Evolutionary conservation across 2,329 filamentous ascomycete genomes (phyloP), one percentile per base, ranked within the genome.

Genomic region (Didymella segeticola): DNA sequence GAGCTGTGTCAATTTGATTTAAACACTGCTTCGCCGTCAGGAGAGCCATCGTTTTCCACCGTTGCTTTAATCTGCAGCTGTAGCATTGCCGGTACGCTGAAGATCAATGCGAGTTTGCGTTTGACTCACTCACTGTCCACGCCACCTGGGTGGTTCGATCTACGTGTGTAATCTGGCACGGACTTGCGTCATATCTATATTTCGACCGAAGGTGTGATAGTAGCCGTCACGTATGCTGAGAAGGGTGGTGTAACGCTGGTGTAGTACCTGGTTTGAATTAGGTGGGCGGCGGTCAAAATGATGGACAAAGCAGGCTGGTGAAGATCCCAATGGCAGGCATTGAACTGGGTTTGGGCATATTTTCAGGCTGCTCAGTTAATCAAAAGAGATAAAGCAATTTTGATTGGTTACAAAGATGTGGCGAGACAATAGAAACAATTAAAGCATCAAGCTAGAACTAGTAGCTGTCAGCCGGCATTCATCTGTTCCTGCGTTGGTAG

Each of bases 351-450:
- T 68, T 1, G n/a, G n/a, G 79, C 64, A 37, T 81, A 80, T 55
- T 81, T 78, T 78, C 79, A 82, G 15, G 70, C 73, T 6, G 77
- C 69, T n/a, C n/a, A n/a, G n/a, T 73, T 62, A 0, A 80, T 64
- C 1, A 80, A 64, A 19, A 70, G 60, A 2, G 56, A 62, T 0
- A 65, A 53, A 3, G 63, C 58, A 4, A 27, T 4, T 3, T 47
- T 47, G 31, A 8, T 58, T 47, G 14, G 17, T 34, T 9, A 34
- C 41, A 27, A 50, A 50, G 4, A 69, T 12, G 57, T 62, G 42
- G 63, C 45, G 67, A 3, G 67, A 54, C 31, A 66, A 54, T 25
- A 68, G 63, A 0, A 79, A 60, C 0, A 76, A 71, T 33, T 73
- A 62, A 4, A 81, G 70, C 2, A 80, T 63, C 56, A 80, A 79